Conservation (phyloP, 805 yeast genomes). For the Lachancea dasiensis region DNA sequence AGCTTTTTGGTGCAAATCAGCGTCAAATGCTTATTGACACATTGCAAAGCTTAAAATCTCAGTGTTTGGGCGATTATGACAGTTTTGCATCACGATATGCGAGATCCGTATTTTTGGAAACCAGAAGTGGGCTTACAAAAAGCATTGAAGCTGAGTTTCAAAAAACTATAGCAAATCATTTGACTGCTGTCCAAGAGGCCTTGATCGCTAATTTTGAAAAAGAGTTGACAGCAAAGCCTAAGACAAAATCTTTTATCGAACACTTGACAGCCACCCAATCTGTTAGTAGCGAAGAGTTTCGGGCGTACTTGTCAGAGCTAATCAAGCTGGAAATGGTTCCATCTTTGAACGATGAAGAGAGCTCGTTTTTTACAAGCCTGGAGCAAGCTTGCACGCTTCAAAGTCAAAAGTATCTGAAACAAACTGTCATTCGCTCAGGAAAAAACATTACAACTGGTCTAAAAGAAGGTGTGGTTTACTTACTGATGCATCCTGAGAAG, state of each 20-base stretch:
- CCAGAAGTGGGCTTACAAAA: slow-evolving; percentile 43
- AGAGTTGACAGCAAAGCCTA: slow-evolving; percentile 24
- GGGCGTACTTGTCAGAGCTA: slow-evolving; percentile 14
- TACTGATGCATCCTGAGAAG: slow-evolving; percentile 43
- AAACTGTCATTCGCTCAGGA: slow-evolving; percentile 37
- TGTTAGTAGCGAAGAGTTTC: slow-evolving; percentile 15
- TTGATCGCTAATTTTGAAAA: slow-evolving; percentile 31
- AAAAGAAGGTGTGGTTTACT: slow-evolving; percentile 45
- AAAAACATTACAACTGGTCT: slow-evolving; percentile 44
- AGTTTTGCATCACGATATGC: slow-evolving; percentile 71
- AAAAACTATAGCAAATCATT: slow-evolving; percentile 39
- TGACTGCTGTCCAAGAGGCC: slow-evolving; percentile 34
- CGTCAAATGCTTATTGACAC: slow-evolving; percentile 36
- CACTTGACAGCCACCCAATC: slow-evolving; percentile 33
- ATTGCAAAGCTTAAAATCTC: slow-evolving; percentile 40
- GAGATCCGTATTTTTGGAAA: slow-evolving; percentile 57
- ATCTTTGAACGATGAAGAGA: slow-evolving; percentile 25
- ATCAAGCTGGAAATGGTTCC: slow-evolving; percentile 13
- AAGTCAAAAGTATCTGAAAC: slow-evolving; percentile 37
- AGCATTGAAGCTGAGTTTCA: slow-evolving; percentile 44
- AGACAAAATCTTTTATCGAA: slow-evolving; percentile 29
- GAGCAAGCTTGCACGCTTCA: slow-evolving; percentile 30
- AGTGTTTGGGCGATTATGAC: slow-evolving; percentile 54
- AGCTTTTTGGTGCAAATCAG: slow-evolving; percentile 23
- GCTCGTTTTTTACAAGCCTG: slow-evolving; percentile 19